Evolutionary conservation across 2,329 filamentous ascomycete species (phyloP), one percentile per base, ranked within the genome.

Genomic region (Alternaria conjuncta): DNA sequence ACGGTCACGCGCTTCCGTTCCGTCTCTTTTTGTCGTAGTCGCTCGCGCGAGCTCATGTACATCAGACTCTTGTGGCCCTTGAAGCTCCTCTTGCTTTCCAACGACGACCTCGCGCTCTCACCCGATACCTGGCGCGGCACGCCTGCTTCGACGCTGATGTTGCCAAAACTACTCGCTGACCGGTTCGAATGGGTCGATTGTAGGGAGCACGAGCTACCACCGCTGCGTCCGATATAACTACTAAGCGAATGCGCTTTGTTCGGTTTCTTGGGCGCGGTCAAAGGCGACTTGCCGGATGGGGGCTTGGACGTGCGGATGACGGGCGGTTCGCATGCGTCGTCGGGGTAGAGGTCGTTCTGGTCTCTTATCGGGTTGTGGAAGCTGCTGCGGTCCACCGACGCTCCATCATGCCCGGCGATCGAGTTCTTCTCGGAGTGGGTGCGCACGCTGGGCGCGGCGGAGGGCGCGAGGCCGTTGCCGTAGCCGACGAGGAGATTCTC

Each of bases 231-330:
- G 49, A 92, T 82, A 45, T 92, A 85, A 45, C 86, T 87, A 72
- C 86, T 87, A 46, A 92, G 75, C 12, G 87, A 86, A 55, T 75
- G 71, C 50, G 78, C 65, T 70, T 78, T 80, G 55, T 76, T 76
- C 50, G 69, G 71, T 71, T 77, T 79, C 26, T 75, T 76, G 83
- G 88, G 85, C 0, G 89, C 87, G n/a, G 90, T 93, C 55, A 92
- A 81, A 18, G 89, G 82, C 25, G 92, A 94, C 72, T 89, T 88
- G 57, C 92, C 92, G 55, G 91, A 93, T 0, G 92, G 92, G 8
- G 90, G 91, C 78, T 94, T 94, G 30, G 93, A 88, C 30, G 94
- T 97, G 67, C 91, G 90, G 71, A 96, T 87, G 58, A 95, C 87
- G 18, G 94, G 93, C 12, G 93, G 82, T 64, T 85, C 82, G 30